Percentiles rank a stretch among this genome's conserved stretches.
These are phyloP conservation scores for Metschnikowia reukaufii DNA, from an alignment of 805 yeast species.

Conservation along the genomic window DNA sequence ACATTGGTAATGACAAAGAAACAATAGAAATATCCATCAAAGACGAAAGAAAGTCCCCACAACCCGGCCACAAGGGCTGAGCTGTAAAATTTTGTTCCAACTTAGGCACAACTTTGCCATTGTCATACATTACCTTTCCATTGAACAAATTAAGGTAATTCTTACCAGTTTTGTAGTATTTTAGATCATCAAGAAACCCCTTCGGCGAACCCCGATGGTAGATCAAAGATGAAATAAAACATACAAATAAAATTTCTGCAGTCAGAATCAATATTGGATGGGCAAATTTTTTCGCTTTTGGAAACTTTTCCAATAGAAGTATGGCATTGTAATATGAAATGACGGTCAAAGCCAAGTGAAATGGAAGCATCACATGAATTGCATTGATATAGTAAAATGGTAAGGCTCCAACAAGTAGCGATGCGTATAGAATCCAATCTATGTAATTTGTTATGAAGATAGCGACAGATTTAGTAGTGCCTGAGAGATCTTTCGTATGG, in stretches of 20 bases:
- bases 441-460: slow-evolving; percentile 44
- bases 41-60: slow-evolving; percentile 72
- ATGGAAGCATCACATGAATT: slow-evolving; percentile 55
- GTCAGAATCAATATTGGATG: slow-evolving; percentile 76
- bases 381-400: slow-evolving; percentile 55
- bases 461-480: slow-evolving; percentile 27
- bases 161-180: slow-evolving; percentile 65
- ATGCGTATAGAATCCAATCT: slow-evolving; percentile 54
- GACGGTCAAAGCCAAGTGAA: slow-evolving; percentile 62
- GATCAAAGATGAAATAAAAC: slow-evolving; percentile 60
- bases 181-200: slow-evolving; percentile 52
- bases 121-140: slow-evolving; percentile 29
- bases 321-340: slow-evolving; percentile 53
- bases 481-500: slow-evolving; percentile 2
- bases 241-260: slow-evolving; percentile 59
- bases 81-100: slow-evolving; percentile 23
- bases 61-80: slow-evolving; percentile 64
- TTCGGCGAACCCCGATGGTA: slow-evolving; percentile 38
- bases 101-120: slow-evolving; percentile 23
- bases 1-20: slow-evolving; percentile 75
- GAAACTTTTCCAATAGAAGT: slow-evolving; percentile 44
- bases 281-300: slow-evolving; percentile 49
- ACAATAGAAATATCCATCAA: slow-evolving; percentile 78
- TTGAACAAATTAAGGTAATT: slow-evolving; percentile 61
- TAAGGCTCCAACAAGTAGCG: slow-evolving; percentile 53